Percentiles rank a stretch among this genome's conserved stretches.
Conservation (phyloP, 352 stramenopile genomes). For the Aphanomyces astaci region DNA sequence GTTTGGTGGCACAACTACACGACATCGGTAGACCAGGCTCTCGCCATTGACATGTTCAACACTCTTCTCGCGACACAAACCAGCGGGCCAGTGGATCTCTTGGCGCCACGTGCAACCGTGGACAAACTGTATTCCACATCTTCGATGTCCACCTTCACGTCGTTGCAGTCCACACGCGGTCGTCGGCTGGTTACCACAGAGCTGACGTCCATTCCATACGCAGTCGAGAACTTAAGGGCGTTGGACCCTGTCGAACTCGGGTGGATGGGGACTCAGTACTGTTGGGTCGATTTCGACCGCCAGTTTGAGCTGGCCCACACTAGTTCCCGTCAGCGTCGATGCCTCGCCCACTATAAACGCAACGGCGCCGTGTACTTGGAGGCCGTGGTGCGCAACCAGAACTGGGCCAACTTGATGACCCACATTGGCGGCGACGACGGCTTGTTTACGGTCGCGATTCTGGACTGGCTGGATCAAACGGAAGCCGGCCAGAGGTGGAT, state of each 20-base stretch:
- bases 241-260: background rate
- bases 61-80: too few species aligned
- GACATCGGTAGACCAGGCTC: too few species aligned
- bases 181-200: too few species aligned
- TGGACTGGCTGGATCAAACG: background rate
- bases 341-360: background rate
- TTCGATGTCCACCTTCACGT: background rate
- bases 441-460: background rate
- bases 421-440: background rate
- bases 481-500: background rate
- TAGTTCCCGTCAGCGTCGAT: background rate
- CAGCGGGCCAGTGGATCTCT: too few species aligned
- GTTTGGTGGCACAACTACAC: too few species aligned
- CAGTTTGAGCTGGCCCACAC: conserved; percentile 19
- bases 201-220: conserved; percentile 8
- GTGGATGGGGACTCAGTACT: conserved; percentile 4
- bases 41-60: too few species aligned
- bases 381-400: background rate
- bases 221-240: background rate
- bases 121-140: too few species aligned
- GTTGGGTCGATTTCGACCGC: conserved; percentile 17
- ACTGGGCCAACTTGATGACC: background rate
- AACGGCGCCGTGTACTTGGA: conserved; percentile 16
- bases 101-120: too few species aligned
- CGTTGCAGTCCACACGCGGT: too few species aligned